Percentiles rank a stretch among this genome's conserved stretches.
phyloP scores from a whole-genome alignment of 768 basidiomycete species.

The Tylopilus balloui region DNA sequence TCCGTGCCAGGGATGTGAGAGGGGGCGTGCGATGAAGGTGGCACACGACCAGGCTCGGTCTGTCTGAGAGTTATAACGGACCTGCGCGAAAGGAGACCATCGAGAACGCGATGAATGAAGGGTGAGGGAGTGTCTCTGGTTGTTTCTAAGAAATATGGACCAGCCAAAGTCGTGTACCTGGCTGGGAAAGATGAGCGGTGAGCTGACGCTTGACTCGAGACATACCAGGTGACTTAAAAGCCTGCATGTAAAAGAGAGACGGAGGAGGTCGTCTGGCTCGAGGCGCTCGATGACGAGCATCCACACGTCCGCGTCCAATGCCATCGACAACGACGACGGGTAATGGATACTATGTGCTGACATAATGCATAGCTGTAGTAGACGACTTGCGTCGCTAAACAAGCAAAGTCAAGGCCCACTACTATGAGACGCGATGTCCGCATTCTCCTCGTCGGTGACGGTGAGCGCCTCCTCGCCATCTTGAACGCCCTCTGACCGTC shows the following conservation, averaged over 20 bases:
- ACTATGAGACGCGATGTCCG: constrained; percentile 89
- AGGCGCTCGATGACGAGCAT: constrained; percentile 49
- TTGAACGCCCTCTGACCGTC: constrained; percentile 1
- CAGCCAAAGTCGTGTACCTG: constrained; percentile 65
- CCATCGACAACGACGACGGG: constrained; percentile 1
- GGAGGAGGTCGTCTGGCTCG: constrained; percentile 38
- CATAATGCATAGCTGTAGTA: constrained; percentile 15
- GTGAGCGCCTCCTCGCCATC: constrained; percentile 40
- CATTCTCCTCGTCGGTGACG: constrained; percentile 91
- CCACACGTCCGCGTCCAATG: constrained; percentile 53
- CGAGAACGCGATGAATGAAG: constrained; percentile 38
- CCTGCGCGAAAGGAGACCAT: constrained; percentile 44
- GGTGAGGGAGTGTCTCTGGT: constrained; percentile 54
- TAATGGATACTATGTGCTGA: constrained; percentile 18
- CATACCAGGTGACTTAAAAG: constrained; percentile 39
- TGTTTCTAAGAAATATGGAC: constrained; percentile 44
- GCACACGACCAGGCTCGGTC: constrained; percentile 51
- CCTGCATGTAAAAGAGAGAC: constrained; percentile 29
- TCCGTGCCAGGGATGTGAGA: constrained; percentile 54
- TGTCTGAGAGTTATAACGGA: constrained; percentile 47
- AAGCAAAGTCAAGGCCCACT: constrained; percentile 16
- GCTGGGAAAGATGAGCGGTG: constrained; percentile 2
- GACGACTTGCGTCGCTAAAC: too few species aligned
- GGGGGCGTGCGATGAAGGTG: constrained; percentile 58
- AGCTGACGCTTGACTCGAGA: neutral